A percentile compares a stretch with the other conserved stretches of the same genome.
Evolutionary conservation across 192 early-diverging fungal species (phyloP).

Genomic region (Piromyces finnis): DNA sequence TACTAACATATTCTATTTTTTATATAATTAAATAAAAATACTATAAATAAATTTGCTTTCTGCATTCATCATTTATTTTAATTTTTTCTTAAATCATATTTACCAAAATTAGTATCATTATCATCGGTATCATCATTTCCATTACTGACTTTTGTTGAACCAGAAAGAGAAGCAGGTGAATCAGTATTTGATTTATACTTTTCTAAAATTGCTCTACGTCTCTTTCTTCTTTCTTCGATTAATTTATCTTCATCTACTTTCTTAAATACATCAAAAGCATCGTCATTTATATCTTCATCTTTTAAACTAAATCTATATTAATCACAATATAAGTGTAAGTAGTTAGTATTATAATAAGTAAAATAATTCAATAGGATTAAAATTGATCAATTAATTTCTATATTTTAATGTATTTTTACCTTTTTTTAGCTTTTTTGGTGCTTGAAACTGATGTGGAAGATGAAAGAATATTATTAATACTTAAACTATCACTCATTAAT

Average conservation of each 20-base stretch:
- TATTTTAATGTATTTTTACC: no score
- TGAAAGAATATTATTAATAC: background rate
- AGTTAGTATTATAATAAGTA: no score
- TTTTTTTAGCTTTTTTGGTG: background rate
- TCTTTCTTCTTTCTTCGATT: conserved; percentile 69
- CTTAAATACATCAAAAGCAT: conserved; percentile 1
- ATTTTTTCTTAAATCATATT: no score
- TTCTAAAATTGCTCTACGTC: conserved; percentile 53
- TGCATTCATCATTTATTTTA: no score
- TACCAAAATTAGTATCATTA: background rate
- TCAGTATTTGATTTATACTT: conserved; percentile 29
- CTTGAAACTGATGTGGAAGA: background rate
- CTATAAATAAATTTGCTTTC: no score
- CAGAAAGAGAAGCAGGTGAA: background rate
- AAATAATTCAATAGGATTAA: no score
- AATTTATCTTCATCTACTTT: conserved; percentile 58
- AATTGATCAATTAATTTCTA: no score
- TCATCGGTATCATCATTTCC: background rate
- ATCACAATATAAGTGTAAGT: no score
- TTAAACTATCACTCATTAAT: background rate
- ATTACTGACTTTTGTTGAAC: background rate
- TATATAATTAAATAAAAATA: no score
- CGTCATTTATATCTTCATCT: background rate
- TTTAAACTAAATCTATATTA: background rate
- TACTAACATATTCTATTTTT: conserved; percentile 5